Base-by-base conservation (phyloP, 371 early-diverging fungal species). In the Mortierella sp. region DNA sequence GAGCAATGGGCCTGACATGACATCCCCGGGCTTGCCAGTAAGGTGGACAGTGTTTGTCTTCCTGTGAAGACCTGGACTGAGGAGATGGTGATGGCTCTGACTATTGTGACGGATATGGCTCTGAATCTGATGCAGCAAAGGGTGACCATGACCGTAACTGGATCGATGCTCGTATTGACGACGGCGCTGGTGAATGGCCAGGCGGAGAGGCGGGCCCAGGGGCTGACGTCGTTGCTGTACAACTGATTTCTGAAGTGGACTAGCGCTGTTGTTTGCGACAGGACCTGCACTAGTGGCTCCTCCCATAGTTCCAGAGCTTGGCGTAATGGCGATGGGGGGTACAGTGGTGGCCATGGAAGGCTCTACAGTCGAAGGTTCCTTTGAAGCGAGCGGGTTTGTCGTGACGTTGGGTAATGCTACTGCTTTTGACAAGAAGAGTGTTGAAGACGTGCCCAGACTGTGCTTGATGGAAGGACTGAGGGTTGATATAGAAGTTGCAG, bases 21-120 rank as follows among this genome's bases (percentile, higher is more conserved):
- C 61, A 39, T 63, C 69, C 46, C 68, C 69, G 24, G 68, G 51
- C 54, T 64, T 68, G 61, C 69, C 65, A 34, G 76, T 69, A 51
- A 76, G 64, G 27, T 76, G 76, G 9, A 53, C 61, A 17, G 68
- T 64, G 24, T 44, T 60, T 3, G 64, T 60, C 55, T 67, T 64
- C 29, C 61, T 68, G 57, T 68, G 34, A n/a, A n/a, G 64, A 28
- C 54, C 37, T 16, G 44, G 57, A 55, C 48, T 72, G 13, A 54
- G 50, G 31, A 41, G 57, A 44, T 61, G 59, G 59, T 45, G 21
- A 3, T 45, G 13, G 17, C 39, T 44, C n/a, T 63, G 70, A 14
- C 59, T 63, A 37, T 48, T 57, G 59, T 24, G 47, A n/a, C 59
- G 70, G 5, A 57, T 53, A 31, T 63, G 63, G 29, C 46, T 54